Evolutionary conservation across 768 basidiomycete genomes (phyloP), one percentile per base, ranked within the genome.

Genomic region (Xerocomellus amylosporus): DNA sequence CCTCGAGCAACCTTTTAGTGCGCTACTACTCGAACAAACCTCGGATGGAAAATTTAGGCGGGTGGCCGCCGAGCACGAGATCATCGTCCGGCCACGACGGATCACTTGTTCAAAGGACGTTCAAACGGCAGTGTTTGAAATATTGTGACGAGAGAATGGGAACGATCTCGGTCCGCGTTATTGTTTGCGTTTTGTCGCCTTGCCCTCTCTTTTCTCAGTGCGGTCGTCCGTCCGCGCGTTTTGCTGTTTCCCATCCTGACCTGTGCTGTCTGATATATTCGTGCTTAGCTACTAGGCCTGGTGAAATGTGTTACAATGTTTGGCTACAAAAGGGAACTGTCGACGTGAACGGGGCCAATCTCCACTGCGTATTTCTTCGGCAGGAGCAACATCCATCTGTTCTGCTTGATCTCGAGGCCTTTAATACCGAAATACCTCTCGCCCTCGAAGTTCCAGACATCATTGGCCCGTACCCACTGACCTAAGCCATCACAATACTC

Each of bases 1-100:
- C 43, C 46, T 60, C 9, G 58, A 55, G 15, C 58, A 59, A 17
- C 51, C 58, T 5, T 61, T 61, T 34, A 53, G 48, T 8, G 39
- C 49, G 1, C 13, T 62, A n/a, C 41, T 62, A 14, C 51, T 62
- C n/a, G 46, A 49, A 26, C 49, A 52, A 28, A 48, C 50, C 6
- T 42, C 46, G 2, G 19, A 44, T 40, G 59, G 43, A 10, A 30
- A 45, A 5, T 42, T 59, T 70, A 71, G 63, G 30, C 68, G 59
- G 41, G 53, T 60, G 3, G 59, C 59, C 13, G 24, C 52, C 17
- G 49, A 58, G 20, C 36, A 58, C 15, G 49, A 60, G 37, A 58
- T 58, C 22, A 17, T 60, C 20, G 52, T 51, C n/a, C 56, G 44
- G 17, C 53, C 56, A 22, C 43, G 38, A 20, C 39, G 36, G 47